A percentile compares a stretch with the other conserved stretches of the same genome.
phyloP scores from a whole-genome alignment of 2,329 filamentous ascomycete species.

The Fusarium xylarioides region DNA sequence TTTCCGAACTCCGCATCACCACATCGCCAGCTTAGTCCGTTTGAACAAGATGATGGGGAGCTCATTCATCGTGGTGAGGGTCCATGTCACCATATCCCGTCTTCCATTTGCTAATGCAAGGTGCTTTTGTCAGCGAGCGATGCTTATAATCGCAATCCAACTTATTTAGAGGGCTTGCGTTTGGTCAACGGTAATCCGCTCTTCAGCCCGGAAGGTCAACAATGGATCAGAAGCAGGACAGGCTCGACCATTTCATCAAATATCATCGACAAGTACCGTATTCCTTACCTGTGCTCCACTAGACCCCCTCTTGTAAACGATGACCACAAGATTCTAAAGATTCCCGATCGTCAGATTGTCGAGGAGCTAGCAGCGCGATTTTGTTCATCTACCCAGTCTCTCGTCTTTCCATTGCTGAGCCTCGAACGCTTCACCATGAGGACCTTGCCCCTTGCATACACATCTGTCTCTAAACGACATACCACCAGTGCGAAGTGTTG shows the following conservation, averaged over 20 bases:
- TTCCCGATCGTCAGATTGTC: neutral
- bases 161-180: neutral
- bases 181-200: neutral
- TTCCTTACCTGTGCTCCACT: fast-evolving
- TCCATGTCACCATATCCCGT: too few species aligned
- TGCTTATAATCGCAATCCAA: neutral
- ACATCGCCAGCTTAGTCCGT: fast-evolving
- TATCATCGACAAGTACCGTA: neutral
- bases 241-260: neutral
- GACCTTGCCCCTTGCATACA: too few species aligned
- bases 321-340: neutral
- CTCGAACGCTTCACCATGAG: neutral
- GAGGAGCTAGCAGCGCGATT: neutral
- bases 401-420: neutral
- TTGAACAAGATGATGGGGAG: neutral
- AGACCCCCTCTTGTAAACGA: neutral
- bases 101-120: too few species aligned
- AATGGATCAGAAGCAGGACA: neutral
- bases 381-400: neutral
- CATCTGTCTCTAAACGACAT: neutral
- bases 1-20: fast-evolving
- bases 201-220: neutral
- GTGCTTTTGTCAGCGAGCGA: too few species aligned
- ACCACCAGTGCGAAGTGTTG: neutral
- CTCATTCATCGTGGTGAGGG: fast-evolving